Evolutionary conservation across 768 basidiomycete species (phyloP).

Genomic region (Amanita phalloides): DNA sequence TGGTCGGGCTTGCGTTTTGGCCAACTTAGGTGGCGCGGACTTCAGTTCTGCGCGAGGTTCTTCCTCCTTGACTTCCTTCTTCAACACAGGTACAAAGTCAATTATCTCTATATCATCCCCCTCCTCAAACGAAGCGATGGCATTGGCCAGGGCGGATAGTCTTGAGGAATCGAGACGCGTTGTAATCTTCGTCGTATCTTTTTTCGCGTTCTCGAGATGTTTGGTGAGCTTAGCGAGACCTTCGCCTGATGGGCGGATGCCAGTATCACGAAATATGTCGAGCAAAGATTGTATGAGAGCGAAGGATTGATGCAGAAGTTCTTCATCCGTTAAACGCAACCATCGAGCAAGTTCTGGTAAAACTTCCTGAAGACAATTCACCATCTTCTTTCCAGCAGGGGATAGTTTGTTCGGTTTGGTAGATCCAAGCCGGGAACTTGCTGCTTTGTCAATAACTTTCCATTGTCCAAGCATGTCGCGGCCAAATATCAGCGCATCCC

Average conservation of each 20-base stretch:
- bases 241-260: slow-evolving; percentile 40
- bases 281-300: slow-evolving; percentile 73
- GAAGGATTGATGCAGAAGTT: slow-evolving; percentile 84
- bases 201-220: slow-evolving; percentile 49
- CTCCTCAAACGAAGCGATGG: slow-evolving; percentile 51
- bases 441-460: slow-evolving; percentile 66
- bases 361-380: slow-evolving; percentile 66
- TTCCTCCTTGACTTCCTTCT: slow-evolving; percentile 4
- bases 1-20: background rate
- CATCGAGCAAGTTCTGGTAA: slow-evolving; percentile 74
- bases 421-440: slow-evolving; percentile 20
- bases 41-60: background rate
- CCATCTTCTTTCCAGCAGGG: slow-evolving; percentile 59
- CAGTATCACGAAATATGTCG: slow-evolving; percentile 58
- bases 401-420: slow-evolving; percentile 36
- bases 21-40: background rate
- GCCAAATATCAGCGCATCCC: slow-evolving; percentile 92
- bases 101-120: slow-evolving; percentile 44
- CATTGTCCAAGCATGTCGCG: slow-evolving; percentile 77
- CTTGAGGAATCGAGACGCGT: slow-evolving; percentile 50
- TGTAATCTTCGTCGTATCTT: slow-evolving; percentile 31
- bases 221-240: slow-evolving; percentile 59
- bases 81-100: background rate
- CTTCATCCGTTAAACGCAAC: slow-evolving; percentile 88
- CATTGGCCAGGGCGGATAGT: slow-evolving; percentile 53